A percentile compares a stretch with the other conserved stretches of the same genome.
These are phyloP conservation scores for Scytalidium lignicola DNA, from an alignment of 2,329 filamentous ascomycete genomes.

Conservation along the genomic window DNA sequence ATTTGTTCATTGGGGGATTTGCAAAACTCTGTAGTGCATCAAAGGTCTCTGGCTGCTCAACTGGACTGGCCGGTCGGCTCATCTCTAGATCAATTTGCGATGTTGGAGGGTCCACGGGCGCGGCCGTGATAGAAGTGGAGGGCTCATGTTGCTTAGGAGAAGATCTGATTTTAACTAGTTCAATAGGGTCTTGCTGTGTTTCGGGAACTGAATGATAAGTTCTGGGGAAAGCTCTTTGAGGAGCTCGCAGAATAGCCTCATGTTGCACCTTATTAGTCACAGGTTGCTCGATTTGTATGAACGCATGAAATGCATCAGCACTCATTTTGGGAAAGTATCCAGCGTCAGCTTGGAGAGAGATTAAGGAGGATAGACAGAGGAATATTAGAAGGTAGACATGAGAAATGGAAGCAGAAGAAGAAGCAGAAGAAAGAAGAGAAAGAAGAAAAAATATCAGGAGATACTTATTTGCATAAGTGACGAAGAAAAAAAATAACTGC, in stretches of 20 bases:
- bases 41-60: constrained; percentile 31
- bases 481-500: too few relatives aligned
- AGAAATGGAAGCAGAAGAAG: too few relatives aligned
- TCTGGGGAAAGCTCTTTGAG: constrained; percentile 22
- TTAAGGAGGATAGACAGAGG: too few relatives aligned
- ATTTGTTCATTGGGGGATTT: constrained; percentile 64
- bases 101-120: constrained; percentile 19
- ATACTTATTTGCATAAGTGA: too few relatives aligned
- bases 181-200: constrained; percentile 14
- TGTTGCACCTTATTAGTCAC: background rate
- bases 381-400: too few relatives aligned
- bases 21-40: constrained; percentile 52
- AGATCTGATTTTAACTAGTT: constrained; percentile 22
- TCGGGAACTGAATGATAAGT: constrained; percentile 25
- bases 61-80: constrained; percentile 46
- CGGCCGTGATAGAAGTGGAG: constrained; percentile 11
- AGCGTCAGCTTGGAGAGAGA: too few relatives aligned
- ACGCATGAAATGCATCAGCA: background rate
- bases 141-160: constrained; percentile 15
- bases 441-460: too few relatives aligned
- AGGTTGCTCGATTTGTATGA: background rate
- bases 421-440: too few relatives aligned
- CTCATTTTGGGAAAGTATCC: background rate
- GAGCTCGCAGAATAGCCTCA: constrained; percentile 15
- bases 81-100: constrained; percentile 35